Base-by-base conservation (phyloP, 2,329 filamentous ascomycete species). In the Fonsecaea nubica region DNA sequence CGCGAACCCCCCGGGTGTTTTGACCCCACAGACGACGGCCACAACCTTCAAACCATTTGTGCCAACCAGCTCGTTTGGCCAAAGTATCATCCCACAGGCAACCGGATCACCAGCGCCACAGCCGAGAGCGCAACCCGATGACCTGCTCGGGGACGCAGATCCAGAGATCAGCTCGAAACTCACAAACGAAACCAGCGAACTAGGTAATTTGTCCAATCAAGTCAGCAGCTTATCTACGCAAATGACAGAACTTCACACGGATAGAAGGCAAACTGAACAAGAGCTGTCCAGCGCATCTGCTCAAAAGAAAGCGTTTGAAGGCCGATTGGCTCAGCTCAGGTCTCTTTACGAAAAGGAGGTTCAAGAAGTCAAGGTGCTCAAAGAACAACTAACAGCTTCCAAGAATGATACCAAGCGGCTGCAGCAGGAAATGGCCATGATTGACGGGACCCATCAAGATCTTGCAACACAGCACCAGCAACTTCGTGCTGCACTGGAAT, bases 191-290 rank as follows among this genome's bases (percentile, higher is more conserved):
- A 95, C 93, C 2, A 90, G 91, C 0, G 95, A 99, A 77, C 85
- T 99, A 65, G 95, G 93, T 59, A 98, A 99, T 76, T 84, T 99
- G 72, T 97, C 94, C 0, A 98, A 96, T 77, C 95, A 98, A 78
- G 92, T 99, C 70, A 90, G 92, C 36, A 94, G 91, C 2, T 81
- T 99, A 63, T 91, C 93, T 0, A 96, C 90, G 75, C 93, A 99
- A 80, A 97, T 96, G 88, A 92, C 97, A 76, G 92, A 94, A 72
- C 90, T 97, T 1, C 92, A 96, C 76, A 87, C 85, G 38, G 94
- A 97, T 79, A 90, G 93, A 69, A 86, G 83, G 4, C 87, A 87
- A 1, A 90, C 91, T 0, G 93, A 97, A 77, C 90, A 90, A 70
- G 92, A 97, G 66, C 81, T 98, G 59, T 91, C 86, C 68, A 92